A percentile compares a stretch with the other conserved stretches of the same genome.
These are phyloP conservation scores for Diospyros lotus DNA, from an alignment of 148 eudicot genomes.

Conservation along the genomic window DNA sequence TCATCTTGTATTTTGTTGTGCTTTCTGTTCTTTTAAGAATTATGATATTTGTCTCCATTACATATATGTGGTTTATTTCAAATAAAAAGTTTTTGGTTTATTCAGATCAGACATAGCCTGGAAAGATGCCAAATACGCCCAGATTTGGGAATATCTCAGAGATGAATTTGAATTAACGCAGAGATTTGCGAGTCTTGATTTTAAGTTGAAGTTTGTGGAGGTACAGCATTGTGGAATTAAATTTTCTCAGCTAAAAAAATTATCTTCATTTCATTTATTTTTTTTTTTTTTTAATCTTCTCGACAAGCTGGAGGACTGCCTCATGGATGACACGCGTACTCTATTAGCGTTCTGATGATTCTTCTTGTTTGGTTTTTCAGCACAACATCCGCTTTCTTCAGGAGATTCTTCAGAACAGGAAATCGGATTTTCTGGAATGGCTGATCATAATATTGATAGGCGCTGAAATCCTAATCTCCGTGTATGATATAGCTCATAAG, in stretches of 20 bases:
- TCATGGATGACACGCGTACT: too few relatives aligned
- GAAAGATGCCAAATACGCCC: conserved; percentile 97
- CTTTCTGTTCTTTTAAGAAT: not conserved
- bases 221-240: conserved; percentile 24
- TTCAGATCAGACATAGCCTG: conserved; percentile 95
- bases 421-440: conserved; percentile 94
- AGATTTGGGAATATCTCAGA: conserved; percentile 95
- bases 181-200: conserved; percentile 97
- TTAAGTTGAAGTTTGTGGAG: conserved; percentile 95
- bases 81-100: conserved; percentile 10
- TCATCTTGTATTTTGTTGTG: not conserved
- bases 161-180: conserved; percentile 96
- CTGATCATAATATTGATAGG: conserved; percentile 77
- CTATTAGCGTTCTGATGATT: not conserved
- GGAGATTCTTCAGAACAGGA: conserved; percentile 92
- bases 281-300: not conserved
- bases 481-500: conserved; percentile 76
- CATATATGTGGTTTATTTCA: conserved; percentile 2
- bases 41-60: not conserved
- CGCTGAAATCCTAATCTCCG: conserved; percentile 80
- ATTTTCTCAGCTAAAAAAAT: not conserved
- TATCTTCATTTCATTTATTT: not conserved
- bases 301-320: not conserved
- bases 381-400: conserved; percentile 92
- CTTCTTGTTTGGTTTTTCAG: conserved; percentile 30